These are phyloP conservation scores for Trichosphaerium sp. DNA, from an alignment of 78 protist genomes.

Conservation along the genomic window DNA sequence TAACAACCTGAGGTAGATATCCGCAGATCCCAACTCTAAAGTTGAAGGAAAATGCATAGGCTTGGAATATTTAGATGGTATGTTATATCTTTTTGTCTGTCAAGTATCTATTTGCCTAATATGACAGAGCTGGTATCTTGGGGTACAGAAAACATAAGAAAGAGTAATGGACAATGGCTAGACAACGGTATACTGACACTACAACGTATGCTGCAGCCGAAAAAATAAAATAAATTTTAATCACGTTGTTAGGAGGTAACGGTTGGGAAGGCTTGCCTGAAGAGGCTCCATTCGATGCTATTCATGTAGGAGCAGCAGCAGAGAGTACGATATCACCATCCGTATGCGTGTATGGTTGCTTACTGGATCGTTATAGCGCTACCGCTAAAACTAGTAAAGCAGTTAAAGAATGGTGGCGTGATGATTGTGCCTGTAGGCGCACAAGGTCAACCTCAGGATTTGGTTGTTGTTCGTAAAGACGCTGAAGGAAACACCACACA, in stretches of 20 bases:
- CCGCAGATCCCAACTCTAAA: no score
- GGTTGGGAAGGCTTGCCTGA: neutral
- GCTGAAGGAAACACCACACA: neutral
- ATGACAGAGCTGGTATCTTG: neutral
- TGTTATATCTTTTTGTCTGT: no score
- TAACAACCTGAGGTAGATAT: no score
- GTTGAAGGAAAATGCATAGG: no score
- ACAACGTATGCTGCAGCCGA: neutral
- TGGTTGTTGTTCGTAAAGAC: neutral
- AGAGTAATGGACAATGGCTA: neutral
- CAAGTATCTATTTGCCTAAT: no score
- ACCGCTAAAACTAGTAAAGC: conserved; percentile 1
- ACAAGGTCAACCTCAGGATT: neutral
- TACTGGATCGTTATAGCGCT: neutral
- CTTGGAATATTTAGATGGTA: no score
- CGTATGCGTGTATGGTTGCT: neutral
- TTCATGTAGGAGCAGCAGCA: conserved; percentile 21
- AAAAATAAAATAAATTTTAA: no score
- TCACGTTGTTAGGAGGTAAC: no score
- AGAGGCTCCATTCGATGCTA: conserved; percentile 12
- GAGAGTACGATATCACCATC: neutral
- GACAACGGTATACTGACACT: neutral
- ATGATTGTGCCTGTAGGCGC: conserved; percentile 12
- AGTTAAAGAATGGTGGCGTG: conserved; percentile 1
- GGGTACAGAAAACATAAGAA: neutral